phyloP scores from a whole-genome alignment of 1,284 basidiomycete species.

The Lentinula novae-zelandiae region DNA sequence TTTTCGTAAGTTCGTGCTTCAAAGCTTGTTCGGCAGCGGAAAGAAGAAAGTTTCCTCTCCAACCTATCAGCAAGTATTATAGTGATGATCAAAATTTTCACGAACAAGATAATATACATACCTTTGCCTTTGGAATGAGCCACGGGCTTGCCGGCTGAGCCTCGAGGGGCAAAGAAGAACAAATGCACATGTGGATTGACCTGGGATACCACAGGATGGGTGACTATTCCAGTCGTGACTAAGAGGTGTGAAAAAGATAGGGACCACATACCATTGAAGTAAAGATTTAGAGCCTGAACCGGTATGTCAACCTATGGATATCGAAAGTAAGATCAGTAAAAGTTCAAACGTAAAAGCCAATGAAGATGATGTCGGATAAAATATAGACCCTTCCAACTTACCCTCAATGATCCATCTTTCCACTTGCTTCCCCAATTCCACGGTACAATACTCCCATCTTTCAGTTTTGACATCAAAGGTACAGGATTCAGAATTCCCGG shows the following conservation, averaged over 20 bases:
- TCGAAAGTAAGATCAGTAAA: too few relatives aligned
- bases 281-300: constrained; percentile 87
- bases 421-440: constrained; percentile 95
- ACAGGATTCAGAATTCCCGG: constrained; percentile 86
- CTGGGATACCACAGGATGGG: constrained; percentile 93
- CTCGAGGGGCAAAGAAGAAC: constrained; percentile 96
- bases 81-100: neutral
- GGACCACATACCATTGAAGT: constrained; percentile 73
- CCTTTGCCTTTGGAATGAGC: constrained; percentile 91
- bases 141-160: constrained; percentile 91
- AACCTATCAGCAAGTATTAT: constrained; percentile 47
- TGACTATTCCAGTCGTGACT: constrained; percentile 51
- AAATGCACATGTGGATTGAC: constrained; percentile 97
- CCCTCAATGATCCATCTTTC: constrained; percentile 86
- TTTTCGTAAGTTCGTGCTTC: constrained; percentile 92
- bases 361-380: neutral
- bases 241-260: neutral
- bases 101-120: constrained; percentile 20
- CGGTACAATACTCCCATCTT: constrained; percentile 79
- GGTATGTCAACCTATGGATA: constrained; percentile 81
- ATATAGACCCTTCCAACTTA: neutral
- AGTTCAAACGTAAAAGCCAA: neutral
- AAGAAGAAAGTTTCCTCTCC: constrained; percentile 94
- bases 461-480: constrained; percentile 91
- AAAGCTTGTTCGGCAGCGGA: constrained; percentile 92